Evolutionary conservation across 192 early-diverging fungal genomes (phyloP), one percentile per base, ranked within the genome.

Genomic region (Dimargaris cristalligena): DNA sequence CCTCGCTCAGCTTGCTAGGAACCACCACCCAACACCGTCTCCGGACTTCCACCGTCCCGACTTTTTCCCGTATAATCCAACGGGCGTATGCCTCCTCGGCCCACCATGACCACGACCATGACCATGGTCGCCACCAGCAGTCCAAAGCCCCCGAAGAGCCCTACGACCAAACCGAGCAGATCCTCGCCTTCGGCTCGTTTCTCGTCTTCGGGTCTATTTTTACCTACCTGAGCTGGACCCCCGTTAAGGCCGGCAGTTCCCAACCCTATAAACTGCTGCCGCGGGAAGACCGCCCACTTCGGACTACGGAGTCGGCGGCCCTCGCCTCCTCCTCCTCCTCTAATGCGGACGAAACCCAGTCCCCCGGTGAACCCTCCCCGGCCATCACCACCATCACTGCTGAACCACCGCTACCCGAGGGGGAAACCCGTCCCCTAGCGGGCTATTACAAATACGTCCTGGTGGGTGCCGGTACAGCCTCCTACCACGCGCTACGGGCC

Each of bases 401-500:
- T 26, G 54, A 56, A 23, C n/a, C n/a, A n/a, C n/a, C n/a, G n/a
- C n/a, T n/a, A n/a, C n/a, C n/a, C n/a, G n/a, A n/a, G n/a, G n/a
- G n/a, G n/a, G 11, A 9, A 4, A 18, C 34, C 6, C 38, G 38
- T 16, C 54, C 54, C 16, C 34, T 56, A 29, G 35, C 2, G 22
- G 14, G 29, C 29, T 47, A 49, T 30, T 64, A 20, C 44, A 25
- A 44, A n/a, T 64, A 68, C 32, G 63, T 60, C 8, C 23, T 60
- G 30, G 45, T 58, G 14, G 80, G 81, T 61, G 78, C 62, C 31
- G 81, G 81, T 2, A 80, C 81, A 30, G 78, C 81, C n/a, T 73
- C 75, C 1, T 79, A 74, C 63, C 65, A 69, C 35, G 77, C 77
- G 47, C 70, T 78, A 59, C 68, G 75, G 47, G 78, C 78, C 29